phyloP scores from a whole-genome alignment of 1,284 basidiomycete species.

The Pseudozyma thailandica region DNA sequence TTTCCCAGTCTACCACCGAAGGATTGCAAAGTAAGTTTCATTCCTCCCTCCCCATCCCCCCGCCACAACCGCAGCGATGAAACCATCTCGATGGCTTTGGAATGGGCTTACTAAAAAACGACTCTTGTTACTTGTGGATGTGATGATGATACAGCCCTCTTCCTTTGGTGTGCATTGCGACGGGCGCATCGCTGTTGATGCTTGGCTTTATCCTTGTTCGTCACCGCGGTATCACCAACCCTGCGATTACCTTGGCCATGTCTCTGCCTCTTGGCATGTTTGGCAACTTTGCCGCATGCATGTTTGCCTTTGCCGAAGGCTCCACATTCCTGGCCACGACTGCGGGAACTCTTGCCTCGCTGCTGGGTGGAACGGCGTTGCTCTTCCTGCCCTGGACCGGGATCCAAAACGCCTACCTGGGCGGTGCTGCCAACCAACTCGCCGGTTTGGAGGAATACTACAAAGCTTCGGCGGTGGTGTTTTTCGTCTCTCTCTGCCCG shows the following conservation, averaged over 20 bases:
- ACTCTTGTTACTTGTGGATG: neutral
- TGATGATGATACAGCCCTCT: conserved; percentile 27
- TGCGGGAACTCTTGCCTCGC: conserved; percentile 37
- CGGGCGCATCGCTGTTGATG: conserved; percentile 47
- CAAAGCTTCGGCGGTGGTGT: conserved; percentile 35
- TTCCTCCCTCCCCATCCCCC: too few relatives aligned
- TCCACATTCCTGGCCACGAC: conserved; percentile 52
- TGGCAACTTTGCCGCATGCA: conserved; percentile 53
- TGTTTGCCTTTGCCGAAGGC: conserved; percentile 53
- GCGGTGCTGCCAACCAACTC: conserved; percentile 14
- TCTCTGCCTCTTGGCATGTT: conserved; percentile 49
- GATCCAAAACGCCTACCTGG: conserved; percentile 45
- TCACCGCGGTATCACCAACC: conserved; percentile 30
- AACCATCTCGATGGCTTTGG: too few relatives aligned
- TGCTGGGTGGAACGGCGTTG: conserved; percentile 37
- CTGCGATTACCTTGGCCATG: conserved; percentile 33
- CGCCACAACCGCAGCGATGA: neutral
- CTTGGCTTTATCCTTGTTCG: conserved; percentile 33
- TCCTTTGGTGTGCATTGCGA: conserved; percentile 45
- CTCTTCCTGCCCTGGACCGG: conserved; percentile 59
- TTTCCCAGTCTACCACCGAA: conserved; percentile 54
- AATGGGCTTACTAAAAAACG: too few relatives aligned
- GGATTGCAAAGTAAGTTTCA: conserved; percentile 46
- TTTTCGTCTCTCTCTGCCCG: conserved; percentile 49
- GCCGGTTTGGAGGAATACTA: conserved; percentile 27